phyloP scores from a whole-genome alignment of 345 rosid genomes.

The Melastoma malabathricum region DNA sequence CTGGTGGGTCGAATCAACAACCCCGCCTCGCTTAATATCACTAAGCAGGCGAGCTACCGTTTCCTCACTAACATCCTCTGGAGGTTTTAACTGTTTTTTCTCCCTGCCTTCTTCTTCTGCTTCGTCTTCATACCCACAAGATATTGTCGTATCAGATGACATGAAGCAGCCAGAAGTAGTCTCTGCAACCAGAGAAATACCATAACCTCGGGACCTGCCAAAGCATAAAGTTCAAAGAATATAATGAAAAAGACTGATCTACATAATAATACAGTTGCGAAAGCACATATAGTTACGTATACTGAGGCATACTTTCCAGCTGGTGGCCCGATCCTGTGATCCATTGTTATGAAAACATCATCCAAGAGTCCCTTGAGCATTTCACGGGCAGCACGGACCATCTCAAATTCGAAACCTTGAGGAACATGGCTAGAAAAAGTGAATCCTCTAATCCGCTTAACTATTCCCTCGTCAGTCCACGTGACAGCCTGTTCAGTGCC shows the following conservation, averaged over 20 bases:
- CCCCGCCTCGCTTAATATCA: conserved; percentile 90
- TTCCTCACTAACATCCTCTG: conserved; percentile 69
- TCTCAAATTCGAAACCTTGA: conserved; percentile 54
- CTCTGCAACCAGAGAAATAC: conserved; percentile 85
- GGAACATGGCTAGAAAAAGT: conserved; percentile 72
- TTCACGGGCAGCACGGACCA: conserved; percentile 84
- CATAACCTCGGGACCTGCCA: conserved; percentile 88
- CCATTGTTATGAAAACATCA: conserved; percentile 68
- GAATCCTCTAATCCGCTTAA: conserved; percentile 73
- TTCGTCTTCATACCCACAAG: conserved; percentile 28
- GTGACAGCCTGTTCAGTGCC: conserved; percentile 37
- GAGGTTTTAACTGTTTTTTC: conserved; percentile 44
- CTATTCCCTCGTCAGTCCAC: conserved; percentile 90
- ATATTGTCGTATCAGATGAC: conserved; percentile 62
- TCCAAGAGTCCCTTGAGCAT: conserved; percentile 74
- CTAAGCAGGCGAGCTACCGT: conserved; percentile 72
- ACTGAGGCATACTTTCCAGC: conserved; percentile 76
- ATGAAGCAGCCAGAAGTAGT: conserved; percentile 76
- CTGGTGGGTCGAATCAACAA: conserved; percentile 91
- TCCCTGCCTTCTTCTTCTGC: conserved; percentile 43
- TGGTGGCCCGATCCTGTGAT: conserved; percentile 51
- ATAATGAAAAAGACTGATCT: background rate
- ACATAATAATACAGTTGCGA: background rate
- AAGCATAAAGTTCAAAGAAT: conserved; percentile 1
- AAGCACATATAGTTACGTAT: background rate